Conservation (phyloP, 2,329 filamentous ascomycete genomes). For the Phaeomoniella chlamydospora region DNA sequence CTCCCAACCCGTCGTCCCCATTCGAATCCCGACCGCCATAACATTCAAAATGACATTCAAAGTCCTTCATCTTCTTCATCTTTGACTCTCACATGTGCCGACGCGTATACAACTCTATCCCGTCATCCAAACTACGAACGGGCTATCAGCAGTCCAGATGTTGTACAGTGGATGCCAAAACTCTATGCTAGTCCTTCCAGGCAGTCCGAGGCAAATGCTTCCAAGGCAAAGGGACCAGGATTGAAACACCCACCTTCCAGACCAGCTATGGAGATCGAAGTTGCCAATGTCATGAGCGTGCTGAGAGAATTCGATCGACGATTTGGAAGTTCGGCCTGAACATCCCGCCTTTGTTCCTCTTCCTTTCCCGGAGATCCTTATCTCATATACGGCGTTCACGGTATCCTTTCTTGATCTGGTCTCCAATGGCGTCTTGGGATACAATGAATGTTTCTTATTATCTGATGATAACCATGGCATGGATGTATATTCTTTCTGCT, state of each 20-base stretch:
- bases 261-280: slow-evolving; percentile 62
- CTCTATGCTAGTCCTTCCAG: slow-evolving; percentile 36
- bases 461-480: neutral
- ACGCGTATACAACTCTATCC: slow-evolving; percentile 64
- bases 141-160: slow-evolving; percentile 49
- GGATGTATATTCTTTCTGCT: too few species aligned
- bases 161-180: slow-evolving; percentile 62
- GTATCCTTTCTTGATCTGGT: neutral
- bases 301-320: slow-evolving; percentile 66
- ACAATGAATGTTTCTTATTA: neutral
- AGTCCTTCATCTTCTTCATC: slow-evolving; percentile 20
- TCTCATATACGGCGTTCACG: neutral
- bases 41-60: slow-evolving; percentile 10
- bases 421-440: neutral
- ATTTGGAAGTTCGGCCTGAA: slow-evolving; percentile 34
- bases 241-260: slow-evolving; percentile 19
- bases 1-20: slow-evolving; percentile 8
- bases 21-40: slow-evolving; percentile 12
- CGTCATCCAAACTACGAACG: slow-evolving; percentile 63
- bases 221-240: neutral
- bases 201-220: slow-evolving; percentile 10
- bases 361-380: neutral
- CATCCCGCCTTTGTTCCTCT: slow-evolving; percentile 1
- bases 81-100: slow-evolving; percentile 56
- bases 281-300: slow-evolving; percentile 75